A percentile compares a stretch with the other conserved stretches of the same genome.
Evolutionary conservation across 345 rosid genomes (phyloP).

Genomic region (Mangifera indica): DNA sequence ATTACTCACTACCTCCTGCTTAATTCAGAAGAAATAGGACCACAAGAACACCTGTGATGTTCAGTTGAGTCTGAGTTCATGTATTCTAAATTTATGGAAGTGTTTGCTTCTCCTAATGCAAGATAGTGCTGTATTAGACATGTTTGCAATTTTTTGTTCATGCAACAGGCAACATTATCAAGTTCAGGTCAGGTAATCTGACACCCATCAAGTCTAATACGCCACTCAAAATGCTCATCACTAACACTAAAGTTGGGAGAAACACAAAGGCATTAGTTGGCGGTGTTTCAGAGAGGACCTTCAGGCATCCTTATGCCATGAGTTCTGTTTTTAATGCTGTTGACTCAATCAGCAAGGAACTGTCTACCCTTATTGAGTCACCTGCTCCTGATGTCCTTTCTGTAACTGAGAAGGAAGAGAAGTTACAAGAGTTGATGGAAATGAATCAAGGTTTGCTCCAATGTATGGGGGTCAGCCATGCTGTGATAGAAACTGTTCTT

Average conservation of each 20-base stretch:
- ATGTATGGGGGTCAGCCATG: conserved; percentile 91
- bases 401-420: conserved; percentile 59
- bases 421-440: conserved; percentile 79
- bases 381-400: conserved; percentile 48
- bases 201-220: conserved; percentile 53
- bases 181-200: conserved; percentile 72
- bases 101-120: background rate
- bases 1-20: background rate
- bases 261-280: conserved; percentile 89
- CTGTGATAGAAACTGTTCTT: conserved; percentile 76
- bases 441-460: conserved; percentile 92
- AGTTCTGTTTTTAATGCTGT: conserved; percentile 68
- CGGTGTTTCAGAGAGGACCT: conserved; percentile 76
- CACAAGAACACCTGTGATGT: background rate
- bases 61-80: background rate
- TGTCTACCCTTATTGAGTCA: conserved; percentile 54
- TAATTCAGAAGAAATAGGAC: background rate
- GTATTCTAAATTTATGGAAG: background rate
- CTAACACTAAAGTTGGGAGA: conserved; percentile 85
- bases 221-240: conserved; percentile 81
- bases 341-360: conserved; percentile 72
- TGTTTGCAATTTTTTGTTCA: background rate
- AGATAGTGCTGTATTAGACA: background rate
- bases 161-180: conserved; percentile 79
- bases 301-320: conserved; percentile 74